Evolutionary conservation across 225 moss, liverwort and hornwort genomes (phyloP).

Genomic region (Pseudoscleropodium purum): DNA sequence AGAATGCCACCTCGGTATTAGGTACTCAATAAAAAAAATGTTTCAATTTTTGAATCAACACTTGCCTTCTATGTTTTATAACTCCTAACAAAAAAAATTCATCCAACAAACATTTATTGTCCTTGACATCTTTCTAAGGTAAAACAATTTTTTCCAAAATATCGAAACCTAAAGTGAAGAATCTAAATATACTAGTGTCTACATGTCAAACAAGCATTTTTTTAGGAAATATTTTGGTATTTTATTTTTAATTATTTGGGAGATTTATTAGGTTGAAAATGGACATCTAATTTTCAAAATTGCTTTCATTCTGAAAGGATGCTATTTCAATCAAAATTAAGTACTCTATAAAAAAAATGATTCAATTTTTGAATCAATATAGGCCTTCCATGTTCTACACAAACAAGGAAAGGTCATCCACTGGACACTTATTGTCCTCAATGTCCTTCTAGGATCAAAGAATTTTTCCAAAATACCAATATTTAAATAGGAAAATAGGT

Average conservation of each 20-base stretch:
- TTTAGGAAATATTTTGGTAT: too few relatives aligned
- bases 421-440: too few relatives aligned
- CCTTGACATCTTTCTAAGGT: fast-evolving
- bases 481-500: too few relatives aligned
- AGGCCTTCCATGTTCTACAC: neutral
- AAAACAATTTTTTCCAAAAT: neutral
- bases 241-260: neutral
- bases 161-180: neutral
- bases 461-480: neutral
- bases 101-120: fast-evolving
- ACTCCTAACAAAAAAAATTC: too few relatives aligned
- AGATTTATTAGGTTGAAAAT: neutral
- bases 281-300: neutral
- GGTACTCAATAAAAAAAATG: too few relatives aligned
- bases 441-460: neutral
- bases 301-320: too few relatives aligned
- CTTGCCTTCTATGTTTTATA: neutral
- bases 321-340: too few relatives aligned
- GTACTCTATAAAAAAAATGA: neutral
- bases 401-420: neutral
- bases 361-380: neutral
- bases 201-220: neutral
- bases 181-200: too few relatives aligned
- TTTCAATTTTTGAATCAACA: neutral
- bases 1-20: too few relatives aligned